Conservation (phyloP, 805 yeast species). For the Saccharomycopsis babjevae region DNA sequence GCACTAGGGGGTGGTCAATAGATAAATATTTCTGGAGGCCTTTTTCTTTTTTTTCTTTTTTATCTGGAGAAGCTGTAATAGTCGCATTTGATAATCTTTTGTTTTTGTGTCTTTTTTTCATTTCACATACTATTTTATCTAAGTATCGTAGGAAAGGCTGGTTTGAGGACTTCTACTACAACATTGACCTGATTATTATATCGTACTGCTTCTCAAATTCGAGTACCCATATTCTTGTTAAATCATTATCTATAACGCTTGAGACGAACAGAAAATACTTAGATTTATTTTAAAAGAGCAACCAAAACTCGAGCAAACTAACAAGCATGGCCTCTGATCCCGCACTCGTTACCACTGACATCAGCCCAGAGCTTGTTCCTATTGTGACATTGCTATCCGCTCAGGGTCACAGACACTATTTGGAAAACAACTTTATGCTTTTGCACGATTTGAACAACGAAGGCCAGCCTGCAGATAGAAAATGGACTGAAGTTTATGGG, state of each 20-base stretch:
- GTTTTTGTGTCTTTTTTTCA: background rate
- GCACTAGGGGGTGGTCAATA: too few relatives aligned
- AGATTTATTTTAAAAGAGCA: background rate
- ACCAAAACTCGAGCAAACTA: too few relatives aligned
- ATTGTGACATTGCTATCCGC: slow-evolving; percentile 66
- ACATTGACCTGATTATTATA: too few relatives aligned
- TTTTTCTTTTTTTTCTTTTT: background rate
- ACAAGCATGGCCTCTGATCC: background rate
- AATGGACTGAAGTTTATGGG: slow-evolving; percentile 91
- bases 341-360: background rate
- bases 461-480: slow-evolving; percentile 70
- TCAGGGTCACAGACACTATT: slow-evolving; percentile 64
- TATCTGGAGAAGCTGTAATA: background rate
- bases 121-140: too few relatives aligned
- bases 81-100: background rate
- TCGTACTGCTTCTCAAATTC: too few relatives aligned
- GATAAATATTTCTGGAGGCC: too few relatives aligned
- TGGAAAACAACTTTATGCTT: slow-evolving; percentile 67
- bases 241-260: too few relatives aligned
- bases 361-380: slow-evolving; percentile 40
- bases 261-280: background rate
- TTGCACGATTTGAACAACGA: slow-evolving; percentile 69
- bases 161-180: too few relatives aligned
- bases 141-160: too few relatives aligned
- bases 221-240: too few relatives aligned